Base-by-base conservation (phyloP, 176 grass and related monocot genomes). In the Avena eriantha region DNA sequence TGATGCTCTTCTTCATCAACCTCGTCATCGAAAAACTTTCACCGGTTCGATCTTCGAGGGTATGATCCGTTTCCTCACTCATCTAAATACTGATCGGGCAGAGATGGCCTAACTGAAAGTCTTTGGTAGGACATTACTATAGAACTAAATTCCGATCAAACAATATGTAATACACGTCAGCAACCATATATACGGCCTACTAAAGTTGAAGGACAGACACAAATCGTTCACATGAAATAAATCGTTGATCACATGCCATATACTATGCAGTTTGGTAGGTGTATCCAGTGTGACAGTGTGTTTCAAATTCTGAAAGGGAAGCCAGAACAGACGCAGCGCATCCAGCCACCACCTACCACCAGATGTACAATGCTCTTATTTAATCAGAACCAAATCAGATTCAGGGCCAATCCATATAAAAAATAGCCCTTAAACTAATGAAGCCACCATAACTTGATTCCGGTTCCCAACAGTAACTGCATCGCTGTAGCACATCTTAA, bases 331-430 rank as follows among this genome's bases (percentile, higher is more conserved):
- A 35, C 17, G 59, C 50, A 24, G 77, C 70, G 41, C 71, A 31
- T 61, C 49, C 58, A n/a, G 49, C 57, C 63, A 85, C 90, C 86
- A 85, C 90, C 86, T 29, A 85, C 78, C 86, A 64, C 61, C 61
- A 85, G 82, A 88, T 82, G 70, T 73, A 34, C 64, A 50, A 29
- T 3, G 46, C 11, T 17, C 55, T 72, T 73, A 56, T 73, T 82
- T 85, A 88, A 82, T 82, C 46, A 24, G 14, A 82, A 82, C 33
- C 83, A 85, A 91, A 91, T 88, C 82, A 85, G 78, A 88, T 88
- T 82, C 70, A 65, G 78, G 4, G 70, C 50, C 53, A 48, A 77
- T 53, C 76, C 70, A 71, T 50, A 76, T 86, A 72, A 82, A 86
- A 57, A 33, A 21, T 1, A 11, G 18, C 0, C 41, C 34, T 36